Conservation (phyloP, 2,329 filamentous ascomycete species). For the Ophiocordyceps sinensis region DNA sequence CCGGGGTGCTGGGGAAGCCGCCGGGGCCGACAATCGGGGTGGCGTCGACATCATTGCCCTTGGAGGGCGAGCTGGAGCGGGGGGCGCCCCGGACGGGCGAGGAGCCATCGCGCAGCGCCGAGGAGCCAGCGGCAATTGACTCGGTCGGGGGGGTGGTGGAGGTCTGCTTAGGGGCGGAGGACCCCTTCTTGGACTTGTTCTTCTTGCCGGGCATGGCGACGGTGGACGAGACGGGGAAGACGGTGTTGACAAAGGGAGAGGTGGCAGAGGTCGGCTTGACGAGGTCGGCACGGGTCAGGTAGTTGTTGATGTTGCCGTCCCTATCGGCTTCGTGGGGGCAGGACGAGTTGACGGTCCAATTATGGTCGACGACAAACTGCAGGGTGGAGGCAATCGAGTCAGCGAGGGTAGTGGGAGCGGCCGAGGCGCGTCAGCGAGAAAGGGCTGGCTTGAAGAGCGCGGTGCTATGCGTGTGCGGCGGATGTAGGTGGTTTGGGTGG, state of each 20-base stretch:
- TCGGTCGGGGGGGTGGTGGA: conserved; percentile 5
- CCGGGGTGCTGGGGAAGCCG: conserved; percentile 53
- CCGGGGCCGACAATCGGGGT: conserved; percentile 26
- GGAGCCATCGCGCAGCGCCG: background rate
- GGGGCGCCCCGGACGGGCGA: background rate
- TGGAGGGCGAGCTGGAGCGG: conserved; percentile 1
- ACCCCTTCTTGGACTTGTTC: conserved; percentile 28
- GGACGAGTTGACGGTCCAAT: conserved; percentile 72
- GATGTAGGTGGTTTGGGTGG: no score
- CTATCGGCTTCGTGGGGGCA: conserved; percentile 72
- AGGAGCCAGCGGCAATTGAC: background rate
- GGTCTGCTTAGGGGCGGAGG: conserved; percentile 5
- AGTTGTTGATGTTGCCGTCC: conserved; percentile 83
- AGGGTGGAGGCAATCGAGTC: conserved; percentile 2
- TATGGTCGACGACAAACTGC: conserved; percentile 89
- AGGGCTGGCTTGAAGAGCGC: no score
- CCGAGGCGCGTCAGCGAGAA: no score
- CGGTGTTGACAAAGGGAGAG: conserved; percentile 45
- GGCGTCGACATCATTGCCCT: conserved; percentile 6
- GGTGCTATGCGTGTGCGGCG: background rate
- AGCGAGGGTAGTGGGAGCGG: no score
- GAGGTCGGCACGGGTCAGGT: conserved; percentile 65
- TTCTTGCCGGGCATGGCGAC: conserved; percentile 46
- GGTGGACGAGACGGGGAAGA: conserved; percentile 56
- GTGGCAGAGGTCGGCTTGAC: conserved; percentile 14